Evolutionary conservation across 192 early-diverging fungal genomes (phyloP).

Genomic region (Rhizoclosmatium sp.): DNA sequence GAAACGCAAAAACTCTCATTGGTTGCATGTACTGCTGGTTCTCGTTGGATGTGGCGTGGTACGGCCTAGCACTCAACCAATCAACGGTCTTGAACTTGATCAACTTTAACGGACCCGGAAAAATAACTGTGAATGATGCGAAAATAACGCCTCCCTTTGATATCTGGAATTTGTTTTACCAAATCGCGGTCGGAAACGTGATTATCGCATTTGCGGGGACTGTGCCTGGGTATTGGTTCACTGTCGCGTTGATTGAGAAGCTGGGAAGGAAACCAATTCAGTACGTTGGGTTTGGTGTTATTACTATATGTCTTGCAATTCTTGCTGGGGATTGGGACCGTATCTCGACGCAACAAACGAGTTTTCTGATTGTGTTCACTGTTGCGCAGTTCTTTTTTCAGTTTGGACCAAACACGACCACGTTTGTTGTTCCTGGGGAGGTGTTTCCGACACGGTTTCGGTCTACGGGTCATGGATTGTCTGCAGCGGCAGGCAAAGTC

Average conservation of each 20-base stretch:
- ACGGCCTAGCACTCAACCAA: conserved; percentile 51
- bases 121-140: conserved; percentile 11
- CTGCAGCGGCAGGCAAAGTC: conserved; percentile 78
- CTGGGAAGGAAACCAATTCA: conserved; percentile 92
- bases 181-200: conserved; percentile 81
- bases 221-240: conserved; percentile 95
- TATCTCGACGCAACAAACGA: conserved; percentile 13
- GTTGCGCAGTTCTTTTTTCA: conserved; percentile 77
- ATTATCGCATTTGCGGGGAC: conserved; percentile 75
- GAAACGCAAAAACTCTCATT: conserved; percentile 79
- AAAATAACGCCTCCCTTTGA: conserved; percentile 57
- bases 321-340: conserved; percentile 45
- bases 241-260: conserved; percentile 88
- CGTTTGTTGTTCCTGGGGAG: conserved; percentile 76
- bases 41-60: conserved; percentile 58
- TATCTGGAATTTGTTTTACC: conserved; percentile 42
- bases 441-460: conserved; percentile 79
- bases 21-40: conserved; percentile 56
- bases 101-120: conserved; percentile 43
- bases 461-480: conserved; percentile 81
- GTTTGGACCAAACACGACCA: conserved; percentile 66
- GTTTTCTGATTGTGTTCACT: conserved; percentile 56
- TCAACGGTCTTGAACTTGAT: conserved; percentile 34
- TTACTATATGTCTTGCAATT: conserved; percentile 76
- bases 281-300: conserved; percentile 83